Evolutionary conservation across 2,329 filamentous ascomycete genomes (phyloP), one percentile per base, ranked within the genome.

Genomic region (Colletotrichum aenigma): DNA sequence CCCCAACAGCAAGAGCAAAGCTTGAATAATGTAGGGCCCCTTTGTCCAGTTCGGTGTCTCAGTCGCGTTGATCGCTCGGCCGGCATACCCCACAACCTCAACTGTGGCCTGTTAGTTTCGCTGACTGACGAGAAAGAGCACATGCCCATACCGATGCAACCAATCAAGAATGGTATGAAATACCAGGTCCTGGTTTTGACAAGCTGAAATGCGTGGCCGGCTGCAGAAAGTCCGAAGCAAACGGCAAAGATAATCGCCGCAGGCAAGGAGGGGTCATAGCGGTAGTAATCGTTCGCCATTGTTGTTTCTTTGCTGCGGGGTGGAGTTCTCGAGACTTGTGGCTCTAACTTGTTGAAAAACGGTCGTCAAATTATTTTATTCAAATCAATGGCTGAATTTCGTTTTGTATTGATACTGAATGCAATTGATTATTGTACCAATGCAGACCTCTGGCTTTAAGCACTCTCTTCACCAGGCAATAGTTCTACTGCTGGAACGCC

Each of bases 41-140:
- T 68, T 56, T 2, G 84, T 84, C 65, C 84, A 83, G 65, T 86
- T 81, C 3, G 87, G 86, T 12, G 85, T 84, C 69, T 89, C 79
- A 1, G 79, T 71, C 2, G 83, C 81, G 0, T 88, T 88, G 10
- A 89, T 78, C 8, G 87, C 81, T 66, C 90, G 88, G 32, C 86
- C 88, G 36, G 89, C 78, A 79, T 91, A 91, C n/a, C 89, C 89
- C 32, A 90, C 83, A 1, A 82, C 80, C 78, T 90, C 87, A 79
- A 89, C 87, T 89, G 12, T 3, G 15, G 26, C 13, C 13, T 6
- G 13, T 34, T 3, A 28, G n/a, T 58, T 48, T 61, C 18, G 58
- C 3, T n/a, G 10, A 7, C 16, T 61, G 6, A 32, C 1, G 3
- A 4, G 2, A 32, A 32, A 16, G 12, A 58, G 12, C 21, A 6